A percentile compares a stretch with the other conserved stretches of the same genome.
These are phyloP conservation scores for Penicillium capsulatum DNA, from an alignment of 2,329 filamentous ascomycete genomes.

Conservation along the genomic window DNA sequence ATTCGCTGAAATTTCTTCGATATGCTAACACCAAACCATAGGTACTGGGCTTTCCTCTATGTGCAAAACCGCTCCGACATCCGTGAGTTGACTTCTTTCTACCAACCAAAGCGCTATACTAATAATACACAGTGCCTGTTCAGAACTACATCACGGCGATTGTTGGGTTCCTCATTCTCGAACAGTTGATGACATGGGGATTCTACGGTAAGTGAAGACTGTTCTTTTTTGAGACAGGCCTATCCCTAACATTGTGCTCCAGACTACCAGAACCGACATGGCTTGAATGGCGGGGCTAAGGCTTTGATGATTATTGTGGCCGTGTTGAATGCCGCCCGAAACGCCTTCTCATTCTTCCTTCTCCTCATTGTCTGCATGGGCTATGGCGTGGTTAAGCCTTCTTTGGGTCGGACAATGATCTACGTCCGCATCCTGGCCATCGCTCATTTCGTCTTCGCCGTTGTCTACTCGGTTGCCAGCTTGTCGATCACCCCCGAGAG, in stretches of 20 bases:
- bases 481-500: conserved; percentile 84
- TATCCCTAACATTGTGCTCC: conserved; percentile 34
- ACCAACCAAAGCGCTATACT: conserved; percentile 25
- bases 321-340: conserved; percentile 84
- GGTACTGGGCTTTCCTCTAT: conserved; percentile 92
- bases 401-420: conserved; percentile 87
- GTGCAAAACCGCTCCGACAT: conserved; percentile 93
- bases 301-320: conserved; percentile 87
- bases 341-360: conserved; percentile 98
- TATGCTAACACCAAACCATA: conserved; percentile 32
- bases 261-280: conserved; percentile 91
- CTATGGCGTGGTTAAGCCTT: conserved; percentile 94
- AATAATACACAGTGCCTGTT: conserved; percentile 64
- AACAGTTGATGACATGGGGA: conserved; percentile 98
- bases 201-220: conserved; percentile 68
- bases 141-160: conserved; percentile 99
- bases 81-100: conserved; percentile 46
- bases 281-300: conserved; percentile 76
- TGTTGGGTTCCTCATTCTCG: conserved; percentile 84
- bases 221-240: background rate
- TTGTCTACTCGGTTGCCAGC: conserved; percentile 87
- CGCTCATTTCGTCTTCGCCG: conserved; percentile 89
- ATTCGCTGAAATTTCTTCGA: background rate
- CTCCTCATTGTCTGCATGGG: conserved; percentile 99
- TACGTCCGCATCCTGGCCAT: conserved; percentile 87